Evolutionary conservation across 164 flowering plant species (phyloP), one percentile per base, ranked within the genome.

Genomic region (Aristolochia fimbriata): DNA sequence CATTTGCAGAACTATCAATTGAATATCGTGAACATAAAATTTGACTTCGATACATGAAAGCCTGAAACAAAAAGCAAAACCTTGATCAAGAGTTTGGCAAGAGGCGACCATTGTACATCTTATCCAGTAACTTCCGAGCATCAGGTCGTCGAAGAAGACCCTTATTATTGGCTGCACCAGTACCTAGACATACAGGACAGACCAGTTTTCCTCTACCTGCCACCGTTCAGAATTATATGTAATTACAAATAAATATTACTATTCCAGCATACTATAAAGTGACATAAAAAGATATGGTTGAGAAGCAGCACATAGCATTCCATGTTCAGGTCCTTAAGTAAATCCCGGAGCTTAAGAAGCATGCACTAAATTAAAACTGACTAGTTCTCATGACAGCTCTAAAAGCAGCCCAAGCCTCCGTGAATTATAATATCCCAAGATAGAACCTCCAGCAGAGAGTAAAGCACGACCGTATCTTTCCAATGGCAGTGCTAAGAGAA

Each of bases 131-230:
- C 33, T 93, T 57, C 55, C 68, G 66, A 15, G 94, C 96, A 51
- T 79, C 97, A 27, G 98, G 98, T 77, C 94, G 70, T 61, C 98
- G 81, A 24, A 93, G 85, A 46, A 93, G 85, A 52, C 98, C 98
- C 74, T 89, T 93, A 76, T 86, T 89, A 65, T 93, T 87, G n/a
- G 97, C 91, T 57, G 88, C 61, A 69, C 98, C 96, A 15, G 96
- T 89, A 43, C 98, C 96, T 41, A 93, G 68, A 68, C 98, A 93
- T 61, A 93, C 90, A 14, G 98, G 98, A 64, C 98, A 89, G 1
- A 93, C 98, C 50, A 93, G 86, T 69, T 86, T 93, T 55, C 97
- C 98, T 51, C 97, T 70, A 62, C 98, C 98, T 93, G 27, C 59
- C 59, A 59, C 10, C 30, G 57, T 10, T 56, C 45, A 41, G 58